A percentile compares a stretch with the other conserved stretches of the same genome.
Evolutionary conservation across 805 yeast genomes (phyloP).

Genomic region (Wickerhamiella allomyrinae): DNA sequence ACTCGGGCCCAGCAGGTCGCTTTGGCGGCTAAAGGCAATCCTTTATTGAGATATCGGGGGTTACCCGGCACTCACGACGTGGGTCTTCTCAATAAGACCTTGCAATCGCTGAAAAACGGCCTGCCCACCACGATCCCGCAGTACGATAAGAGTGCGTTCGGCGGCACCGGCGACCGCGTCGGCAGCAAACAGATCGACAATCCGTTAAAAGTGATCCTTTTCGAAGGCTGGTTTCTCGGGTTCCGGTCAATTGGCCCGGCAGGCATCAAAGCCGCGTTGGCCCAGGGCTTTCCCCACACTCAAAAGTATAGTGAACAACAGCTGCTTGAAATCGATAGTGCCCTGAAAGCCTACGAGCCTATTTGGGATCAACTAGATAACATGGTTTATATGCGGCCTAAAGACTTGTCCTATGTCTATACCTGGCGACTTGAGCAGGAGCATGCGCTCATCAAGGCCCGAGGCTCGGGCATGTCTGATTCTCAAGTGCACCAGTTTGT

Average conservation of each 20-base stretch:
- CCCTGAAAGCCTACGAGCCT: conserved; percentile 36
- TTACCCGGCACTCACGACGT: conserved; percentile 91
- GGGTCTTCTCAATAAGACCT: conserved; percentile 24
- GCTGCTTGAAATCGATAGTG: conserved; percentile 34
- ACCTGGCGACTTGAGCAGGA: conserved; percentile 70
- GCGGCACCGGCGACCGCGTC: conserved; percentile 69
- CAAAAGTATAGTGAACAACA: conserved; percentile 21
- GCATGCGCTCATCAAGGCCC: conserved; percentile 35
- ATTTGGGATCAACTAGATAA: conserved; percentile 45
- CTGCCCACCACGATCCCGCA: conserved; percentile 35
- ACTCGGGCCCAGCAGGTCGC: conserved; percentile 44
- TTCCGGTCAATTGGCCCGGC: conserved; percentile 33
- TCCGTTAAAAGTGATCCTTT: conserved; percentile 49
- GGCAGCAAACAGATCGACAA: conserved; percentile 5
- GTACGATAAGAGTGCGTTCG: conserved; percentile 61
- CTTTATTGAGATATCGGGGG: conserved; percentile 64
- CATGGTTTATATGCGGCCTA: conserved; percentile 50
- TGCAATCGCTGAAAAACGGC: conserved; percentile 24
- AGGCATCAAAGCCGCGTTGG: background rate
- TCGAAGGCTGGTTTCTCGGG: conserved; percentile 96
- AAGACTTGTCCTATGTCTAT: conserved; percentile 47
- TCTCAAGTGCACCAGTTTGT: conserved; percentile 53
- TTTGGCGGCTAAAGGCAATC: conserved; percentile 34
- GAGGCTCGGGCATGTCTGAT: conserved; percentile 73
- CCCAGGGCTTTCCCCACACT: conserved; percentile 17